Evolutionary conservation across 2,329 filamentous ascomycete species (phyloP).

Genomic region (Purpureocillium takamizusanense): DNA sequence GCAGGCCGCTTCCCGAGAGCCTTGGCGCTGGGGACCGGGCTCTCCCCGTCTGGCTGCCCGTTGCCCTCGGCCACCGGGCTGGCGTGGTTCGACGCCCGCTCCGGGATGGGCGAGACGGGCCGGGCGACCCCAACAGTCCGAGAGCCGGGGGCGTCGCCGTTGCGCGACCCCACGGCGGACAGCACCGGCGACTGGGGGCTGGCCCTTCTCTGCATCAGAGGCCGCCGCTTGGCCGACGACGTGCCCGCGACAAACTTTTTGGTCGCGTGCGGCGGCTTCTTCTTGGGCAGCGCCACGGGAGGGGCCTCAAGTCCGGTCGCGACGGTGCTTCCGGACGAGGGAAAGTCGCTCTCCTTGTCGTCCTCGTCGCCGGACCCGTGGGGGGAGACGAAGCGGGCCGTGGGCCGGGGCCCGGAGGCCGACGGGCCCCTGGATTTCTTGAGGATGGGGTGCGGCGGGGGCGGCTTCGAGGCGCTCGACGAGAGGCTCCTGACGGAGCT

Average conservation of each 20-base stretch:
- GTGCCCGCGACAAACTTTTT: constrained; percentile 37
- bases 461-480: constrained; percentile 33
- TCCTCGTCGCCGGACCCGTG: constrained; percentile 37
- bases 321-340: constrained; percentile 31
- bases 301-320: constrained; percentile 20
- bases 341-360: constrained; percentile 20
- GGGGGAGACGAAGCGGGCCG: constrained; percentile 51
- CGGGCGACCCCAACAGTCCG: constrained; percentile 14
- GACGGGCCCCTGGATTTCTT: constrained; percentile 50
- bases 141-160: constrained; percentile 14
- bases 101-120: constrained; percentile 16
- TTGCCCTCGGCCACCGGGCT: neutral
- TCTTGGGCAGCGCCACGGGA: constrained; percentile 15
- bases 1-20: constrained; percentile 39
- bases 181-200: constrained; percentile 37
- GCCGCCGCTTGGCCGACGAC: constrained; percentile 33
- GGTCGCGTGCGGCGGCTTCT: constrained; percentile 13
- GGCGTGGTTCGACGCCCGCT: constrained; percentile 10
- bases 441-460: constrained; percentile 46
- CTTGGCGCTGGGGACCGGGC: constrained; percentile 28
- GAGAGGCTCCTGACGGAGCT: constrained; percentile 19
- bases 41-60: neutral
- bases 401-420: constrained; percentile 43
- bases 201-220: constrained; percentile 33
- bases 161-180: constrained; percentile 23